Base-by-base conservation (phyloP, 805 yeast genomes). In the Yarrowia alimentaria region DNA sequence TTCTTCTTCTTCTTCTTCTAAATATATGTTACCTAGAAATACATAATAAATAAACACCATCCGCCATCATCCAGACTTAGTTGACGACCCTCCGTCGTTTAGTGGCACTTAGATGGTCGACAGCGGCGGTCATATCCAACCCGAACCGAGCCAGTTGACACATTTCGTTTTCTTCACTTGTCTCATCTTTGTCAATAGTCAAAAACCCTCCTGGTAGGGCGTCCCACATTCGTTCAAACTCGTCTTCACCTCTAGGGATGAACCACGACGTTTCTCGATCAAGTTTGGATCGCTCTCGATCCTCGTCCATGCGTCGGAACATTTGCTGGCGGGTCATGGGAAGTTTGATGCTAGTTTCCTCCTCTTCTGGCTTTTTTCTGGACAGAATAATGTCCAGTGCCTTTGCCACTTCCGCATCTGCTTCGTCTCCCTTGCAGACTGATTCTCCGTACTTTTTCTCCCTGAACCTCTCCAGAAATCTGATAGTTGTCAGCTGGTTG, bases 271-370 rank as follows among this genome's bases (percentile, higher is more conserved):
- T 78, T 60, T 91, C 97, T 58, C 90, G 88, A 11, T 84, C 77
- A 56, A 85, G 75, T 63, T 91, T 91, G 61, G 87, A 35, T 32
- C 95, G 72, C 63, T 91, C 99, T 58, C 99, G 72, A 63, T 91
- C 98, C 55, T 83, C 90, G 63, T 91, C 97, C 82, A 91, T 88
- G 54, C 98, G 70, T 28, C 78, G 74, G 13, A 88, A 63, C 13
- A 85, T 79, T 57, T 83, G 87, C 38, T 79, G 74, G 25, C 61
- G 62, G 1, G 72, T 58, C 20, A 57, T 48, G 16, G 50, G 35
- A 24, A 31, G 35, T 11, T 43, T 31, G 37, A 43, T 33, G 29
- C 24, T 20, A 16, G 37, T 30, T 13, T 40, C 47, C 11, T 40
- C 33, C 2, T 19, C 25, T 18, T 13, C 28, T 6, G 37, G 50